Evolutionary conservation across 805 yeast species (phyloP).

Genomic region (Saturnispora gosingensis): DNA sequence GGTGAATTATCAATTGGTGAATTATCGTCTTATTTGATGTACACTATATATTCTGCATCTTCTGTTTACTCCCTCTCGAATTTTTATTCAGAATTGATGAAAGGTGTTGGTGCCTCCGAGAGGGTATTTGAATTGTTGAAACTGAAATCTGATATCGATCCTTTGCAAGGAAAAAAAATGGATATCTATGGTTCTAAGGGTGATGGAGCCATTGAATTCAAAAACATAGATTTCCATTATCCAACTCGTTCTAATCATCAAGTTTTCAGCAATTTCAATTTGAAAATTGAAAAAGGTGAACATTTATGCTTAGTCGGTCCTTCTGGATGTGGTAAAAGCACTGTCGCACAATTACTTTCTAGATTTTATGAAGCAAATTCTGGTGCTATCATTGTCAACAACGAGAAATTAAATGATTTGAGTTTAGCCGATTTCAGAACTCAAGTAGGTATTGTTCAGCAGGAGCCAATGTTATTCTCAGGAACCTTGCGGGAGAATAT

Average conservation of each 20-base stretch:
- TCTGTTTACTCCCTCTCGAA: conserved; percentile 86
- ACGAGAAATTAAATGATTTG: conserved; percentile 49
- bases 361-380: conserved; percentile 72
- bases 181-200: conserved; percentile 22
- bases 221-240: conserved; percentile 59
- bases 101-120: conserved; percentile 94
- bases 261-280: conserved; percentile 53
- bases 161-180: conserved; percentile 47
- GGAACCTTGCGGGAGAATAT: conserved; percentile 82
- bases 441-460: conserved; percentile 83
- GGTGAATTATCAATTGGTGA: conserved; percentile 84
- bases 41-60: conserved; percentile 89
- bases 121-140: conserved; percentile 82
- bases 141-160: conserved; percentile 60
- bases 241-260: conserved; percentile 73
- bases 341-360: conserved; percentile 68
- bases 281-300: conserved; percentile 66
- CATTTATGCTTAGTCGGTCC: conserved; percentile 93
- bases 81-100: conserved; percentile 90
- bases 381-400: conserved; percentile 61
- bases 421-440: conserved; percentile 67
- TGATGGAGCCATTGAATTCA: conserved; percentile 52
- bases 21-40: conserved; percentile 87
- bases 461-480: conserved; percentile 82
- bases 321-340: conserved; percentile 94